Evolutionary conservation across 352 stramenopile species (phyloP), one percentile per base, ranked within the genome.

Genomic region (Aphanomyces cochlioides): DNA sequence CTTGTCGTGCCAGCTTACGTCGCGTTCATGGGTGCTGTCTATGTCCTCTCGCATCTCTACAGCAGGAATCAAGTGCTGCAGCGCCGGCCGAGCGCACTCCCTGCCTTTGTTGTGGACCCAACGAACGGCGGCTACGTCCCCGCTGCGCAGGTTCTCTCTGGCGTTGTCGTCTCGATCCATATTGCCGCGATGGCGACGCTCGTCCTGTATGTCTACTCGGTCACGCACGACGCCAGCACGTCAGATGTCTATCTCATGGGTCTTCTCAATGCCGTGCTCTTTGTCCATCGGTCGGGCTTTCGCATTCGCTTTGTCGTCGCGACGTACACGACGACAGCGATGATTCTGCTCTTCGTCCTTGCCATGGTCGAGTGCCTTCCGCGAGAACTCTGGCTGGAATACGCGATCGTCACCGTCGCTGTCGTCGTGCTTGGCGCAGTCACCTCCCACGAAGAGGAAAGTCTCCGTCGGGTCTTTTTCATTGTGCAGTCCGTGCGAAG

Each of bases 361-460:
- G 66, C 54, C 7, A 56, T 50, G 21, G 48, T 28, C 36, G 43
- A 37, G 36, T 53, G 69, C 3, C 76, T 71, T 10, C 4, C 17
- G 15, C 17, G 7, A n/a, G 3, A 3, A 2, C 6, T 57, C 5
- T 57, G 28, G 60, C 3, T 60, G 12, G 72, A 66, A 4, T 85
- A 80, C 36, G 70, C 75, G 0, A 69, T 69, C 13, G 82, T 80
- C 66, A 74, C 75, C 17, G 56, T 61, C 6, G 53, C 78, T 7
- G 73, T 77, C n/a, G 75, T 78, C 56, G 72, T 81, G 4, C 41
- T 83, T 4, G 78, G 73, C 8, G 78, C 78, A 72, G 76, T 85
- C 77, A 74, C 79, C 7, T 82, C 74, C 56, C 73, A 81, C 53
- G 75, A 85, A 74, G 77, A 84, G 65, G 78, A 85, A 67, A 78